Evolutionary conservation across 2,329 filamentous ascomycete species (phyloP).

Genomic region (Fusarium mexicanum): DNA sequence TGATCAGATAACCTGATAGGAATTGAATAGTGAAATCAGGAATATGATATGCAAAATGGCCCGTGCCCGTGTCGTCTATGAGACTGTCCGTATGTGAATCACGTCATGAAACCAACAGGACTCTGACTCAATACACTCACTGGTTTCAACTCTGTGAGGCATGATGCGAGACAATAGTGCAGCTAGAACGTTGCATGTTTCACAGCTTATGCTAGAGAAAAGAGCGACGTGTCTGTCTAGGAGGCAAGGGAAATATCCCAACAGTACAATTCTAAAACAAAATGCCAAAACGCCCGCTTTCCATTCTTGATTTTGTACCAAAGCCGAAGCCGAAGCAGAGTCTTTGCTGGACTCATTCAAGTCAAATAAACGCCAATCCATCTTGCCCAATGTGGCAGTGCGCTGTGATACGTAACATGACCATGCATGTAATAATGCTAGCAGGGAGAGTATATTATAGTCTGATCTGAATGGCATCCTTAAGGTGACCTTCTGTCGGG

Average conservation of each 20-base stretch:
- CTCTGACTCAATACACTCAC: background rate
- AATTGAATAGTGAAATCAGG: constrained; percentile 4
- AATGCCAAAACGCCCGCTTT: constrained; percentile 35
- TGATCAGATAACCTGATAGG: constrained; percentile 8
- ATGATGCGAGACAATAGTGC: background rate
- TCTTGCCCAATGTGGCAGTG: background rate
- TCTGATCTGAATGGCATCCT: constrained; percentile 79
- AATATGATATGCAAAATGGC: background rate
- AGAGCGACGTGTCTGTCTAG: constrained; percentile 8
- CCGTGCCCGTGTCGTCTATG: background rate
- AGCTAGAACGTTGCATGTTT: constrained; percentile 17
- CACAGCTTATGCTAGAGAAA: constrained; percentile 8
- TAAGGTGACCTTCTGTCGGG: constrained; percentile 80
- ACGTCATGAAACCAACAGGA: constrained; percentile 20
- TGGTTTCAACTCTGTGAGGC: constrained; percentile 29
- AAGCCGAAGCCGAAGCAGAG: background rate
- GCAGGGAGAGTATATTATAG: constrained; percentile 54
- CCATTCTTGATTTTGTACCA: constrained; percentile 16
- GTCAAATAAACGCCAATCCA: constrained; percentile 17
- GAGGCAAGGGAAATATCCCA: constrained; percentile 17
- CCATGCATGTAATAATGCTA: background rate
- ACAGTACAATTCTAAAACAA: constrained; percentile 15
- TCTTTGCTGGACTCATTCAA: background rate
- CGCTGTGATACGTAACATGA: background rate
- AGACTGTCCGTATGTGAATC: background rate